phyloP scores from a whole-genome alignment of 306 rosid genomes.

The Dryas octopetala region DNA sequence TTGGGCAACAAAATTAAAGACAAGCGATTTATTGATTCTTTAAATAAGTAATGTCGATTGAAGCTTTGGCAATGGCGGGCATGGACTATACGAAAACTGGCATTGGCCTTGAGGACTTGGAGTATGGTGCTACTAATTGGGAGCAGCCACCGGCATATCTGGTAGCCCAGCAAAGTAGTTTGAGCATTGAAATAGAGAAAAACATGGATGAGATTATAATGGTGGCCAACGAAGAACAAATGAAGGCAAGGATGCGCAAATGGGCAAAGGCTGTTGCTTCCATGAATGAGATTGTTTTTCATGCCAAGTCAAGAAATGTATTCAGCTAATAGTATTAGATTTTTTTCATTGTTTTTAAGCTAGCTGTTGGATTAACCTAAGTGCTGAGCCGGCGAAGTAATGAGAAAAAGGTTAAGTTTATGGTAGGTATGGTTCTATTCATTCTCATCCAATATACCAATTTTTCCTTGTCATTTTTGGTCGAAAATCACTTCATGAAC shows the following conservation, averaged over 20 bases:
- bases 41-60: conserved; percentile 26
- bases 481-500: too few species aligned
- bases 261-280: conserved; percentile 58
- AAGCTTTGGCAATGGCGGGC: conserved; percentile 60
- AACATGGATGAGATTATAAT: not conserved
- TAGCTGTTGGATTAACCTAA: too few species aligned
- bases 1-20: too few species aligned
- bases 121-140: not conserved
- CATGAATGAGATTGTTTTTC: conserved; percentile 7
- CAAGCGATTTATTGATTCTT: too few species aligned
- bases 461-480: too few species aligned
- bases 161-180: conserved; percentile 4
- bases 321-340: too few species aligned
- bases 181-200: not conserved
- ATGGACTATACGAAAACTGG: conserved; percentile 27
- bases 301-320: not conserved
- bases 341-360: too few species aligned
- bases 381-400: too few species aligned
- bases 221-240: conserved; percentile 20
- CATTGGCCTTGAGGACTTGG: conserved; percentile 27
- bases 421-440: too few species aligned
- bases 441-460: too few species aligned
- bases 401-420: too few species aligned
- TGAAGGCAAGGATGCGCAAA: conserved; percentile 42
- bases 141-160: conserved; percentile 19